phyloP scores from a whole-genome alignment of 345 rosid species.

The Abelmoschus esculentus region DNA sequence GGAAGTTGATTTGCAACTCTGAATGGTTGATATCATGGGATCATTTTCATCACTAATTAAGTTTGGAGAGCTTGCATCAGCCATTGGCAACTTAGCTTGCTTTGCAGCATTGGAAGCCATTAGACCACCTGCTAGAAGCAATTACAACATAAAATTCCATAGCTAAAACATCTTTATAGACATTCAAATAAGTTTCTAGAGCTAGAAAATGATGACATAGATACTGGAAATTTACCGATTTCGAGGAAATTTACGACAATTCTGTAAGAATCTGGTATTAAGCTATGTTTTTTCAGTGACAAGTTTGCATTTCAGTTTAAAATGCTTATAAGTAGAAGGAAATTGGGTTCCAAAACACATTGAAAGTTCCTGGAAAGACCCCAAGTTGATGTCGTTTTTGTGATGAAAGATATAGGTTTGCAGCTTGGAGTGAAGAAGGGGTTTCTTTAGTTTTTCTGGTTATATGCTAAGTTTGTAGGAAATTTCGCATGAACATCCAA shows the following conservation, averaged over 20 bases:
- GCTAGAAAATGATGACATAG: not conserved
- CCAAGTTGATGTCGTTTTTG: not conserved
- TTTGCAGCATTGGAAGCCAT: not conserved
- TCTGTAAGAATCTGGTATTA: not conserved
- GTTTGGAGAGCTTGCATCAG: not conserved
- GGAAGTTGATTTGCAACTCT: not conserved
- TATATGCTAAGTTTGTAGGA: not conserved
- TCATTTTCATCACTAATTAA: not conserved
- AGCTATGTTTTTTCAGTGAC: not conserved
- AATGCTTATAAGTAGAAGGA: not conserved
- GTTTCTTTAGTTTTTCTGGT: too few relatives aligned
- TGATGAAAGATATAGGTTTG: not conserved
- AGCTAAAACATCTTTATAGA: not conserved
- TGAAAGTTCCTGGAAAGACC: conserved; percentile 12
- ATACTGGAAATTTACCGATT: not conserved
- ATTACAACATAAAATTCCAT: not conserved
- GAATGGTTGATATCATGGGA: not conserved
- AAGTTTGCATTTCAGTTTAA: not conserved
- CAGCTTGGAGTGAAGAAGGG: not conserved
- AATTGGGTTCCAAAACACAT: not conserved
- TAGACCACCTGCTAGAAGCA: not conserved
- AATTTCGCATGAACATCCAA: conserved; percentile 11
- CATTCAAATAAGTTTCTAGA: not conserved
- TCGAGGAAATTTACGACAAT: not conserved
- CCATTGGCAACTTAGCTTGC: not conserved